phyloP scores from a whole-genome alignment of 441 rosid genomes.

The Populus hybrid region DNA sequence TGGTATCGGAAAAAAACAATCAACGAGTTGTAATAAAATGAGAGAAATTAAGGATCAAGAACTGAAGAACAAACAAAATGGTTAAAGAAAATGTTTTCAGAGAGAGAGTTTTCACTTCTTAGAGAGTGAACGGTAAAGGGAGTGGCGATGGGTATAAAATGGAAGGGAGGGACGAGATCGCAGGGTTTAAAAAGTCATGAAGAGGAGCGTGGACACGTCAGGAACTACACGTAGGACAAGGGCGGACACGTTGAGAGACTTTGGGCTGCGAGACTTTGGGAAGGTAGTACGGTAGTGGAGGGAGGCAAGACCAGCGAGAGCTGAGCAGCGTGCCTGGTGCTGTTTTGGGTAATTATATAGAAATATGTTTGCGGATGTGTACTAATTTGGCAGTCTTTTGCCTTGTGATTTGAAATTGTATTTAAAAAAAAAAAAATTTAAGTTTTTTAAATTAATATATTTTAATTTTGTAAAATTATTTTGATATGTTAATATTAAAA shows the following conservation, averaged over 20 bases:
- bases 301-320: background rate
- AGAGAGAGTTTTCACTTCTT: background rate
- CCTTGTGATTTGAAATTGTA: too few relatives aligned
- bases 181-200: slow-evolving; percentile 16
- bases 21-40: background rate
- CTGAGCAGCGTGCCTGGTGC: slow-evolving; percentile 26
- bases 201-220: slow-evolving; percentile 39
- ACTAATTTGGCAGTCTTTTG: too few relatives aligned
- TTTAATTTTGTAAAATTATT: too few relatives aligned
- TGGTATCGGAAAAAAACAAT: background rate
- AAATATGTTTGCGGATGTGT: too few relatives aligned
- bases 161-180: background rate
- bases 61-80: background rate
- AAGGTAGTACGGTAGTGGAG: background rate
- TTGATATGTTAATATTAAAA: too few relatives aligned
- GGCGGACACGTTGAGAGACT: slow-evolving; percentile 31
- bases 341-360: background rate
- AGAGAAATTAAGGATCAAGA: background rate
- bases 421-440: too few relatives aligned
- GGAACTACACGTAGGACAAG: slow-evolving; percentile 17
- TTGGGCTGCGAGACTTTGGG: slow-evolving; percentile 5
- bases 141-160: background rate
- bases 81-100: background rate
- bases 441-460: too few relatives aligned
- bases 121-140: background rate